Percentiles rank a stretch among this genome's conserved stretches.
Conservation (phyloP, 2,329 filamentous ascomycete genomes). For the Talaromyces sp. region DNA sequence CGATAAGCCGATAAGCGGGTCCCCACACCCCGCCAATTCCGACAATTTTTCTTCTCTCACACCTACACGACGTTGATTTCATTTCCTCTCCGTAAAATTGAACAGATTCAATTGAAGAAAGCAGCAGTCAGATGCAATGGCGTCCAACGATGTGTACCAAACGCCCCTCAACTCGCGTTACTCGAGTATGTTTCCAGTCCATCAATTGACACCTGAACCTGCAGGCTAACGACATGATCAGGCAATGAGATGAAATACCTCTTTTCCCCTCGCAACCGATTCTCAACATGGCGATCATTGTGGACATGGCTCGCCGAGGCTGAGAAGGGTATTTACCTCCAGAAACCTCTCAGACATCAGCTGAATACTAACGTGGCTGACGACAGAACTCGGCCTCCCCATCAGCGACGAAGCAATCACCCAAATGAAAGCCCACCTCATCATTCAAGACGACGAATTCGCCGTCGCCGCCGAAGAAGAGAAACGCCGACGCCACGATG, state of each 20-base stretch:
- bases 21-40: constrained; percentile 14
- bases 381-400: constrained; percentile 5
- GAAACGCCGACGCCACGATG: constrained; percentile 55
- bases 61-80: not conserved
- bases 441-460: constrained; percentile 77
- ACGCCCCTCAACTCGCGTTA: constrained; percentile 72
- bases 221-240: constrained; percentile 19
- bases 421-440: constrained; percentile 71
- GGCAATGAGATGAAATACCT: constrained; percentile 70
- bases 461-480: constrained; percentile 73
- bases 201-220: not conserved
- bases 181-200: constrained; percentile 50
- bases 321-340: constrained; percentile 56
- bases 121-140: not conserved
- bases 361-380: not conserved
- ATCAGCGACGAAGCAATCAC: constrained; percentile 74
- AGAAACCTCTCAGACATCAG: not conserved
- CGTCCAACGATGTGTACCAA: constrained; percentile 55
- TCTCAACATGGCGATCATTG: constrained; percentile 77
- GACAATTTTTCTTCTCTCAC: not conserved
- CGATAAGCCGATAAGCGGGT: constrained; percentile 10
- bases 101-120: not conserved
- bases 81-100: not conserved
- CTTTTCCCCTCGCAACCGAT: constrained; percentile 73
- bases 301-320: constrained; percentile 83